Evolutionary conservation across 495 filamentous ascomycete species (phyloP).

Genomic region (Halenospora varia): DNA sequence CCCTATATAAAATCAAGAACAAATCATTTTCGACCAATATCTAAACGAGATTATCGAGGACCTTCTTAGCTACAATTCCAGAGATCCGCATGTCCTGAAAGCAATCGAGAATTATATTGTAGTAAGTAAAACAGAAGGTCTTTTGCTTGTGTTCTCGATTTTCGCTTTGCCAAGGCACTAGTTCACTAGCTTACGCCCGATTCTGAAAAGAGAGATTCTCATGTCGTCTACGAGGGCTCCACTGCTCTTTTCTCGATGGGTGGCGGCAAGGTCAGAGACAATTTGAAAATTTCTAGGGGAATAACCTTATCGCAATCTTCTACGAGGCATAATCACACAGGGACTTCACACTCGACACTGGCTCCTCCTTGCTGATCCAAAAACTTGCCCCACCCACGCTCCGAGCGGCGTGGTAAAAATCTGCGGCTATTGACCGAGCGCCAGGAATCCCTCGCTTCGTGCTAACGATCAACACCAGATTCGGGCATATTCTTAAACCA

Average conservation of each 20-base stretch:
- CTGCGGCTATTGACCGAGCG: constrained; percentile 9
- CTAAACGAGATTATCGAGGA: neutral
- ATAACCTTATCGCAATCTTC: constrained; percentile 15
- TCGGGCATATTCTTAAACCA: constrained; percentile 11
- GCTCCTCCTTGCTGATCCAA: constrained; percentile 17
- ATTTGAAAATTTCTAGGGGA: constrained; percentile 14
- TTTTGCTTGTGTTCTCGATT: neutral
- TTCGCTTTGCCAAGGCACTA: neutral
- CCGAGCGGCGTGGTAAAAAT: constrained; percentile 6
- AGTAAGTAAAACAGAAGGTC: neutral
- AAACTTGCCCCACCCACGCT: constrained; percentile 12
- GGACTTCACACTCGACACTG: constrained; percentile 8
- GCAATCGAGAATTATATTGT: neutral
- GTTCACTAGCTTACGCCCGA: too few relatives aligned
- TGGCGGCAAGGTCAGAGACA: too few relatives aligned
- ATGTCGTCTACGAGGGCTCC: too few relatives aligned
- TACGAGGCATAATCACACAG: constrained; percentile 15
- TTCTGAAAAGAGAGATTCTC: too few relatives aligned
- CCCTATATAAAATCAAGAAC: neutral
- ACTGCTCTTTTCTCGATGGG: too few relatives aligned
- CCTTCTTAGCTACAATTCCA: neutral
- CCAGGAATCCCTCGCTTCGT: constrained; percentile 14
- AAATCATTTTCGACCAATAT: neutral
- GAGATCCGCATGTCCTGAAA: neutral
- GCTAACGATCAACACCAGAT: constrained; percentile 13